Base-by-base conservation (phyloP, 1,139 yeast species). In the Lodderomyces margitis region DNA sequence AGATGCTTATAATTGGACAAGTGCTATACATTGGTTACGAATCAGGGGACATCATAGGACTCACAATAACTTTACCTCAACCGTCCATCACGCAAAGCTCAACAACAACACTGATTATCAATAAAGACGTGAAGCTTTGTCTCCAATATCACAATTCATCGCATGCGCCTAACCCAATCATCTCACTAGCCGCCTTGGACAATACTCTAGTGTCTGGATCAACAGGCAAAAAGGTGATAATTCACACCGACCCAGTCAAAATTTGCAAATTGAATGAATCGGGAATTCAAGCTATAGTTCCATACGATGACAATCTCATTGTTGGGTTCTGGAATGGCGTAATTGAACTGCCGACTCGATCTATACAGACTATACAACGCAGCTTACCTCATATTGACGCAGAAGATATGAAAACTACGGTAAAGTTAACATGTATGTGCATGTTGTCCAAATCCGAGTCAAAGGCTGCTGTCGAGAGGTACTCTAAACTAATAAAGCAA, bases 81-180 rank as follows among this genome's bases (percentile, higher is more conserved):
- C 16, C 33, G 24, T 30, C 20, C 2, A 36, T 32, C 9, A 23
- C 21, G 8, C 21, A 17, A 25, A 23, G 16, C 14, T 15, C 33
- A n/a, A 38, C 30, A 4, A 16, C 32, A 7, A 46, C 42, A 33
- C 47, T 59, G 3, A 31, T 63, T 5, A 50, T 63, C 7, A 63
- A 61, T 45, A 58, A 51, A 40, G 57, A 53, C 2, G 50, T 56
- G 1, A 49, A 48, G 12, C 43, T 59, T 2, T 42, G 46, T 1
- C 40, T 69, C 2, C 38, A 56, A 0, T 59, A 61, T 30, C 47
- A 54, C 15, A 57, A 59, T 39, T 47, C 60, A 1, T 53, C 56
- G 2, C 80, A 75, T 50, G 51, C 51, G 2, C 85, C 85, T 0
- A 71, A 75, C 51, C 84, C 85, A 1, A 63, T 80, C 0, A 58